Percentiles rank a stretch among this genome's conserved stretches.
phyloP scores from a whole-genome alignment of 2,329 filamentous ascomycete species.

The Fusarium austroafricanum region DNA sequence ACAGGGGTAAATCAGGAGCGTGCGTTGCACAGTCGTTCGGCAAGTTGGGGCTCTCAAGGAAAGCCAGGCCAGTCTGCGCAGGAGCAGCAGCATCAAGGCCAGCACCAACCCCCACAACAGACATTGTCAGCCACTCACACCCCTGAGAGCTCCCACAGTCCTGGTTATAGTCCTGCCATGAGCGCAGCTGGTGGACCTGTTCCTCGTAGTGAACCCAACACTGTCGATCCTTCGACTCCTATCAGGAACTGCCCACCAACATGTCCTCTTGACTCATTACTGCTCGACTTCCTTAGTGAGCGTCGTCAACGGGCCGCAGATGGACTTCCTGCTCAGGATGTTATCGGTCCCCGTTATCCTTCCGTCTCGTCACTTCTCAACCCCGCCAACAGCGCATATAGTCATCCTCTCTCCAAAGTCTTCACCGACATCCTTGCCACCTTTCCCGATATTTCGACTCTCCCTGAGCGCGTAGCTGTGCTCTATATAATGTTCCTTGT shows the following conservation, averaged over 20 bases:
- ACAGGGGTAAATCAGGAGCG: conserved; percentile 48
- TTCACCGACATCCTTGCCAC: conserved; percentile 86
- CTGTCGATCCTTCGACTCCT: conserved; percentile 47
- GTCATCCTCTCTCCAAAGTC: conserved; percentile 84
- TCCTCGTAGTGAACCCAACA: conserved; percentile 34
- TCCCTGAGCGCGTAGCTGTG: conserved; percentile 85
- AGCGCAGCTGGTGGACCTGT: conserved; percentile 28
- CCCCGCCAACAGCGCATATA: conserved; percentile 69
- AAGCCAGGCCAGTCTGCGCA: conserved; percentile 26
- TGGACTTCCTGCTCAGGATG: conserved; percentile 71
- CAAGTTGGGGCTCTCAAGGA: conserved; percentile 43
- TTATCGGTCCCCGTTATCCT: conserved; percentile 82
- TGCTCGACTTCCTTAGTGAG: conserved; percentile 81
- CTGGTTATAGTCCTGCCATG: conserved; percentile 38
- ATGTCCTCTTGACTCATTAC: conserved; percentile 81
- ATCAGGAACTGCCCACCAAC: conserved; percentile 74
- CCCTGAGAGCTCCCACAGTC: conserved; percentile 40
- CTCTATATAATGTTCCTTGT: conserved; percentile 88
- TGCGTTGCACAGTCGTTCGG: conserved; percentile 37
- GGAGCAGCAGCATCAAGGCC: conserved; percentile 33
- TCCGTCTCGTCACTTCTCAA: conserved; percentile 83
- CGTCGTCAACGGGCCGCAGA: conserved; percentile 73
- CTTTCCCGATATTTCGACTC: conserved; percentile 81
- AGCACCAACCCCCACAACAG: conserved; percentile 32
- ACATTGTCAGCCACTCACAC: conserved; percentile 34